Percentiles rank a stretch among this genome's conserved stretches.
These are phyloP conservation scores for Kazachstania bromeliacearum DNA, from an alignment of 805 yeast genomes.

Conservation along the genomic window DNA sequence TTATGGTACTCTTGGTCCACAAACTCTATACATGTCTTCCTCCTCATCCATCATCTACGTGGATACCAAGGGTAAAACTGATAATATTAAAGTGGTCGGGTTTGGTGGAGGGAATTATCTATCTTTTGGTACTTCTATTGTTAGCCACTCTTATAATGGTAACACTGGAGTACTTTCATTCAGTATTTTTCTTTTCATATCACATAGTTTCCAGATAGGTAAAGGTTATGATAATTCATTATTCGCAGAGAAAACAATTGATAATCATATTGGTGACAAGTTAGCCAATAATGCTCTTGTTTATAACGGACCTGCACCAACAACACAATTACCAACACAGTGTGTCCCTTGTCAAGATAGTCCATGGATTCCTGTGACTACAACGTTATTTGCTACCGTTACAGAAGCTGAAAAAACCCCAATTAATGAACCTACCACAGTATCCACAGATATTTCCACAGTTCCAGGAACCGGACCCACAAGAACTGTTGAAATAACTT, in stretches of 20 bases:
- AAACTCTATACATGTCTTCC: constrained; percentile 9
- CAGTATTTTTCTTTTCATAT: constrained; percentile 3
- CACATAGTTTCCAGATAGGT: constrained; percentile 9
- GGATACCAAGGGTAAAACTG: constrained; percentile 5
- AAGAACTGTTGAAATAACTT: neutral
- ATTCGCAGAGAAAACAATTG: constrained; percentile 1
- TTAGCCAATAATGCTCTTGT: constrained; percentile 6
- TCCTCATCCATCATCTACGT: constrained; percentile 8
- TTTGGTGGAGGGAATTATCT: constrained; percentile 7
- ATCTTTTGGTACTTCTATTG: constrained; percentile 7
- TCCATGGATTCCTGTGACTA: constrained; percentile 6
- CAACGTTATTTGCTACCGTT: neutral
- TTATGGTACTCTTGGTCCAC: constrained; percentile 4
- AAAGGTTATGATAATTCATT: constrained; percentile 6
- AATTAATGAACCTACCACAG: neutral
- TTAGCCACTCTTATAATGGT: constrained; percentile 4
- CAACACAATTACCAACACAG: neutral
- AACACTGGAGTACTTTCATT: constrained; percentile 8
- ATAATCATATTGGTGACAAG: constrained; percentile 4
- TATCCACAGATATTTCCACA: neutral
- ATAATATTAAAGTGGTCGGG: constrained; percentile 8
- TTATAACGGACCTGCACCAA: constrained; percentile 4
- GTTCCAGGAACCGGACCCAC: neutral
- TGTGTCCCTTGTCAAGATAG: constrained; percentile 4
- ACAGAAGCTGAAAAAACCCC: neutral